Evolutionary conservation across 2,329 filamentous ascomycete species (phyloP), one percentile per base, ranked within the genome.

Genomic region (Alternaria burnsii): DNA sequence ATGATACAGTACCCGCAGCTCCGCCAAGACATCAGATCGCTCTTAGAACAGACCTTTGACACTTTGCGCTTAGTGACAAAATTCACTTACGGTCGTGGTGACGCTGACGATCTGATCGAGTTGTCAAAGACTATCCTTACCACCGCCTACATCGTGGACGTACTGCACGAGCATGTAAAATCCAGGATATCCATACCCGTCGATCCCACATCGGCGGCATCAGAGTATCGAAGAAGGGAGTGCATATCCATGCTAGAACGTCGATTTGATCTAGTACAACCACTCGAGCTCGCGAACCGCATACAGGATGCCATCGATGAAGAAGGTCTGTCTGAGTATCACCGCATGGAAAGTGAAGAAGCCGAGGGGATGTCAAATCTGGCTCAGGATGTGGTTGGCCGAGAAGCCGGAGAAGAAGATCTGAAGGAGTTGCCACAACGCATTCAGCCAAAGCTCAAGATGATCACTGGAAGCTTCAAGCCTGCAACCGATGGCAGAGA

Each of bases 31-130:
- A 81, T 96, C 24, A 81, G 88, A 1, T 76, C 86, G 16, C 82
- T 96, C 3, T 83, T 99, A 2, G 87, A 88, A 63, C 86, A 88
- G 24, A 94, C 89, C 52, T 89, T 93, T 69, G 95, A 99, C 79
- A 93, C 92, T 2, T 90, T 96, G 72, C 91, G 95, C 1, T 83
- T 99, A 3, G 89, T 97, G 2, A 95, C 98, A 73, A 97, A 95
- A 75, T 98, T 99, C 76, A 91, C 94, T 0, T 86, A 98, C 9
- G 94, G 94, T 11, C 88, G 92, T 64, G 95, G 94, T n/a, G 91
- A 97, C 71, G 86, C 94, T 1, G 94, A 98, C 74, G 95, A 98
- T 77, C 85, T 99, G 38, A 83, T 98, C 43, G 91, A 88, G 51
- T 83, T 99, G 14, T 92, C 92, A 1, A 90, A 87, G 67, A 97